A percentile compares a stretch with the other conserved stretches of the same genome.
phyloP scores from a whole-genome alignment of 108 stramenopile species.

The Cylindrotheca fusiformis region DNA sequence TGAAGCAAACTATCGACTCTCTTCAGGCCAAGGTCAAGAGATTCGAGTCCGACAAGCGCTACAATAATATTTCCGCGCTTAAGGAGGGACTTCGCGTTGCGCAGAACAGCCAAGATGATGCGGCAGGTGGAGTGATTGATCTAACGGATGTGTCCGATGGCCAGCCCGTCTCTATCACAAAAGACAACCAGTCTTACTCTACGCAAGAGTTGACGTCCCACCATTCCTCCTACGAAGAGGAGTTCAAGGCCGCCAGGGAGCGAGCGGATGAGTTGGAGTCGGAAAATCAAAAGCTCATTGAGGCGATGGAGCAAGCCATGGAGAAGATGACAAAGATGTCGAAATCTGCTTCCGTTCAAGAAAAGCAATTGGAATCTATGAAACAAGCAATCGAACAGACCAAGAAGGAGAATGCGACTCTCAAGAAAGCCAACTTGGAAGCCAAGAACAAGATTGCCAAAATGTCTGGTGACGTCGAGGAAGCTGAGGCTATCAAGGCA shows the following conservation, averaged over 20 bases:
- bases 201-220: neutral
- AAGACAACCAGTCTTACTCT: neutral
- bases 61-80: neutral
- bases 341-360: neutral
- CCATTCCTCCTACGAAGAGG: neutral
- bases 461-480: conserved; percentile 5
- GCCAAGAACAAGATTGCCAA: neutral
- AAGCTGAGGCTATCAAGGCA: conserved; percentile 5
- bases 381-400: neutral
- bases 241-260: neutral
- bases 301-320: neutral
- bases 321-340: conserved; percentile 2
- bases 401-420: neutral
- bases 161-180: neutral
- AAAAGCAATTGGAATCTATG: neutral
- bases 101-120: too few species aligned
- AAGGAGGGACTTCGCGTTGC: too few species aligned
- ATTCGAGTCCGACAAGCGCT: neutral
- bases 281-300: neutral
- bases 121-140: too few species aligned
- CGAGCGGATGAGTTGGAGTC: neutral
- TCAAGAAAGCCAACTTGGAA: neutral
- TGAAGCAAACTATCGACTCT: neutral
- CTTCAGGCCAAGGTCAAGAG: neutral
- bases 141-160: neutral